Evolutionary conservation across 345 rosid genomes (phyloP).

Genomic region (Reutealis trisperma): DNA sequence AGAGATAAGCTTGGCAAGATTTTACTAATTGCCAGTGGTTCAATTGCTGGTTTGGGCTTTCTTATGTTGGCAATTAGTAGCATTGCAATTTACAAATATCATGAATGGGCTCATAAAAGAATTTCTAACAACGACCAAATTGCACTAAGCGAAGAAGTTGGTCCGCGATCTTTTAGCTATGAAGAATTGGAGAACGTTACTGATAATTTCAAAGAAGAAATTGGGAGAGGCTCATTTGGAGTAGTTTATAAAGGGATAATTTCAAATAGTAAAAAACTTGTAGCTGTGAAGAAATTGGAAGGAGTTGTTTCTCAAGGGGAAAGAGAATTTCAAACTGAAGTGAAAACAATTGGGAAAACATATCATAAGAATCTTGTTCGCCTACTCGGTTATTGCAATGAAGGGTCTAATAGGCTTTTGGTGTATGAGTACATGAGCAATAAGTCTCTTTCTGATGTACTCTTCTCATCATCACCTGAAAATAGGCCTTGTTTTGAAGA

Average conservation of each 20-base stretch:
- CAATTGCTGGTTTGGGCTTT: conserved; percentile 1
- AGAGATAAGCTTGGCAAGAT: neutral
- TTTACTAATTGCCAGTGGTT: neutral
- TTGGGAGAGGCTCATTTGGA: conserved; percentile 37
- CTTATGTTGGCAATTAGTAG: conserved; percentile 9
- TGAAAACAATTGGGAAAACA: too few relatives aligned
- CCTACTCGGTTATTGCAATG: neutral
- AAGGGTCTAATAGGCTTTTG: neutral
- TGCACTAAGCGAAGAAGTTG: conserved; percentile 3
- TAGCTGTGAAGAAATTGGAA: conserved; percentile 35
- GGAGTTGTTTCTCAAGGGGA: conserved; percentile 5
- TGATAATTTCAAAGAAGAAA: conserved; percentile 26
- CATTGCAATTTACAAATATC: conserved; percentile 1
- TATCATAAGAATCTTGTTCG: too few relatives aligned
- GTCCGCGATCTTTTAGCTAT: conserved; percentile 17
- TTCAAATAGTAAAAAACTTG: neutral
- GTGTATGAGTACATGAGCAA: conserved; percentile 30
- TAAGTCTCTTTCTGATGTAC: conserved; percentile 30
- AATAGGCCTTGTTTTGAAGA: conserved; percentile 19
- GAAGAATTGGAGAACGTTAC: conserved; percentile 25
- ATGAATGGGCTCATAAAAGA: conserved; percentile 8
- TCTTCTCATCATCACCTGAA: conserved; percentile 20
- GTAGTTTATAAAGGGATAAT: conserved; percentile 30
- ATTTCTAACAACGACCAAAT: neutral
- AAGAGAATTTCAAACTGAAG: neutral